Evolutionary conservation across 805 yeast species (phyloP), one percentile per base, ranked within the genome.

Genomic region (Saccharomycopsis oosterbeekiorum): DNA sequence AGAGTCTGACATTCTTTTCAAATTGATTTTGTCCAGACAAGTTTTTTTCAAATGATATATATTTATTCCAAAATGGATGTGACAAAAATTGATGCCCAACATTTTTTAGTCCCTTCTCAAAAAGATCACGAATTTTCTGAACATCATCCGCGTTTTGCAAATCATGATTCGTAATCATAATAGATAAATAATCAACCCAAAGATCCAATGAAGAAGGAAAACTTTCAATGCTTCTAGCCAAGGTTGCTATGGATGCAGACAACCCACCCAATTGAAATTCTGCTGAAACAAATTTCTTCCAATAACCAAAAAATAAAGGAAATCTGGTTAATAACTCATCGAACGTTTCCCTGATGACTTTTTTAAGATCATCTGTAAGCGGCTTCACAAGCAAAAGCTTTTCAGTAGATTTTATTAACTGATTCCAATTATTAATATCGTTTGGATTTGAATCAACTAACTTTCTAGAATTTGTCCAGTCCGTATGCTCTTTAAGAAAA

Each of bases 41-140:
- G 15, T 70, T 67, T n/a, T 75, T 70, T 66, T 84, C 86, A 74
- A 84, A 87, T 47, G 80, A 85, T 26, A 93, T 71, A 64, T 83
- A 85, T 59, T 80, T 76, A 70, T 91, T 96, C 98, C 97, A 93
- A 57, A 92, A 73, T 0, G 84, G 76, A 70, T 91, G 96, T 1
- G 96, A 79, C 64, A 85, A 74, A 71, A 89, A 94, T 62, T 91
- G 88, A 40, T 73, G 67, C 0, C 97, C 97, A 53, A 87, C 78
- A 14, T 72, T 64, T 4, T 67, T 65, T 2, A 80, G 69, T 0
- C 86, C 93, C 0, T 73, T 71, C 14, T 74, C 71, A 65, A 86
- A 86, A 41, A 78, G 71, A 0, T 55, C 60, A 40, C 82, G 68
- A 5, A 83, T 73, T 9, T 65, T 64, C 1, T 67, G 68, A 4